Base-by-base conservation (phyloP, 306 rosid genomes). In the Rubus parviflorus region DNA sequence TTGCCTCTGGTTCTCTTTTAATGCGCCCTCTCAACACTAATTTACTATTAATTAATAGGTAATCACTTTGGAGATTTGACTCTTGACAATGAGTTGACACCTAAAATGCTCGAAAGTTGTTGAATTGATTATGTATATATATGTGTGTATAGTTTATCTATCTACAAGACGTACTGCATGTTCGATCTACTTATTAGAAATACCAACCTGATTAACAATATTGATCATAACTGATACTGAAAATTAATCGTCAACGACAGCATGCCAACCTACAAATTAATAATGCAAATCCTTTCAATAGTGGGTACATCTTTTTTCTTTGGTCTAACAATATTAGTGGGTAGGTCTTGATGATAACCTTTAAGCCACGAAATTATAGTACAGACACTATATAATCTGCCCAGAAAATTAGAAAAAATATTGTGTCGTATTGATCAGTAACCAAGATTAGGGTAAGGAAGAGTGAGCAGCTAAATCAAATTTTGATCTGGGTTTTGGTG, bases 21-120 rank as follows among this genome's bases (percentile, higher is more conserved):
- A 9, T 2, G 56, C 30, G n/a, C n/a, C n/a, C n/a, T 19, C 64
- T 35, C 10, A 35, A 20, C 35, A 10, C 40, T 72, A 53, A 40
- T 52, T 17, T 72, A 54, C 13, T 5, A 73, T 40, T 57, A 58
- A 73, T 40, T 57, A 58, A 14, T 16, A 3, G 6, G 30, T 8
- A 45, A 43, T 25, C 68, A 10, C 57, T 43, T n/a, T 6, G 12
- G 12, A 22, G 14, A 58, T 43, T 45, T 16, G 77, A 16, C 38
- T 57, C 46, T 25, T 74, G 78, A 60, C 69, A 61, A 61, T 30
- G 78, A 75, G 70, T 58, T 61, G 78, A 75, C 78, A 75, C 60
- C 78, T 46, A 61, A 42, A 58, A 57, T 58, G 6, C 43, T 45
- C 25, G 0, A 9, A 3, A 4, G 56, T 46, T 14, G 42, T 73